These are phyloP conservation scores for Nicotiana paniculata DNA, from an alignment of 257 asterid genomes.

Conservation along the genomic window DNA sequence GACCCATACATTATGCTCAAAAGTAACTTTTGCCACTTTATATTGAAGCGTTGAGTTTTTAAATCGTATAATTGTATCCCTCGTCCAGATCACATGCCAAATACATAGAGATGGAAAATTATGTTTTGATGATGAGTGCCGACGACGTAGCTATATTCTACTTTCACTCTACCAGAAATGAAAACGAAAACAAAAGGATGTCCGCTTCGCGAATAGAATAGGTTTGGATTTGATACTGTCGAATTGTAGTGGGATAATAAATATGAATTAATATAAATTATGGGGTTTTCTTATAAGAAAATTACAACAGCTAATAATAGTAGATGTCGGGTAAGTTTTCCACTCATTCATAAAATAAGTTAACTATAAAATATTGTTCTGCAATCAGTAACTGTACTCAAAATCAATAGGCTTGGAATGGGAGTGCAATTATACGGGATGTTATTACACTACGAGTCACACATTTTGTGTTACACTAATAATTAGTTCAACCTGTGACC, in stretches of 20 bases:
- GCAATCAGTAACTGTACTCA: too few relatives aligned
- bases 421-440: not conserved
- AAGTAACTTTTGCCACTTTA: not conserved
- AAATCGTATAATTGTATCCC: not conserved
- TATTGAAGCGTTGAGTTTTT: not conserved
- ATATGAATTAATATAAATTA: not conserved
- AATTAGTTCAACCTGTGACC: not conserved
- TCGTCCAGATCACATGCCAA: not conserved
- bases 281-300: not conserved
- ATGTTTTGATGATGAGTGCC: not conserved
- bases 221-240: not conserved
- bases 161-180: not conserved
- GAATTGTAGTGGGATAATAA: not conserved
- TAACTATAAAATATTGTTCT: too few relatives aligned
- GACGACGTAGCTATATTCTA: not conserved
- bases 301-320: not conserved
- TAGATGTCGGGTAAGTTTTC: not conserved
- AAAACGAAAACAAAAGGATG: not conserved
- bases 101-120: not conserved
- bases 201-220: not conserved
- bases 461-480: not conserved
- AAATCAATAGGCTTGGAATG: not conserved
- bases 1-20: not conserved
- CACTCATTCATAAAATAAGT: not conserved
- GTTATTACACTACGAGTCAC: too few relatives aligned